These are phyloP conservation scores for Elsinoe arachidis DNA, from an alignment of 2,329 filamentous ascomycete genomes.

Conservation along the genomic window DNA sequence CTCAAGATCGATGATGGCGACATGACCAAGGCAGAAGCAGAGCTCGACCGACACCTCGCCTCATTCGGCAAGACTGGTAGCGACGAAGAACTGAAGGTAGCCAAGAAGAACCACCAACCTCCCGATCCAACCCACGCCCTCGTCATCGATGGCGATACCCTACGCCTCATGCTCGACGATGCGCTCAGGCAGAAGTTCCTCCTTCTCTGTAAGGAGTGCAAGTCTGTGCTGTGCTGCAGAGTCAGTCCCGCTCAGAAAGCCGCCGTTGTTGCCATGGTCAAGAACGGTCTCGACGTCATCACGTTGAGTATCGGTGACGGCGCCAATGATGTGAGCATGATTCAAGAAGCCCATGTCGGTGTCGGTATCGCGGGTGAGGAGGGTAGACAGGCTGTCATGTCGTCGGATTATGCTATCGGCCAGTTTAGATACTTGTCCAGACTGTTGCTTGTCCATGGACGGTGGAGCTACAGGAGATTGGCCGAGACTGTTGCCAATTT, in stretches of 20 bases:
- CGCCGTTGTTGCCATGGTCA: conserved; percentile 92
- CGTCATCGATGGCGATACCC: conserved; percentile 87
- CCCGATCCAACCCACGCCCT: conserved; percentile 83
- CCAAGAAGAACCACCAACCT: conserved; percentile 74
- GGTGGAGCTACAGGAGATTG: conserved; percentile 92
- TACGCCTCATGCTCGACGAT: conserved; percentile 79
- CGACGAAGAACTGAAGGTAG: conserved; percentile 72
- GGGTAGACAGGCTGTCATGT: conserved; percentile 89
- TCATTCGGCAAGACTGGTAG: conserved; percentile 73
- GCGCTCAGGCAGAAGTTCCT: conserved; percentile 83
- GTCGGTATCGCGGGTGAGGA: conserved; percentile 92
- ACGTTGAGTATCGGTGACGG: conserved; percentile 89
- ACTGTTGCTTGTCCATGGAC: conserved; percentile 78
- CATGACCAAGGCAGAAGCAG: conserved; percentile 53
- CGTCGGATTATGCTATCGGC: conserved; percentile 88
- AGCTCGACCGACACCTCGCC: conserved; percentile 65
- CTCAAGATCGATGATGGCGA: conserved; percentile 75
- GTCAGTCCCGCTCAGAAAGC: conserved; percentile 96
- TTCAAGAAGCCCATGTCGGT: conserved; percentile 93
- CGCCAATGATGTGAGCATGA: conserved; percentile 96
- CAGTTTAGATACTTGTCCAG: conserved; percentile 85
- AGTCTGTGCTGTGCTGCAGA: conserved; percentile 91
- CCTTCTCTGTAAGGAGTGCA: conserved; percentile 92
- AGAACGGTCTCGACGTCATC: conserved; percentile 90
- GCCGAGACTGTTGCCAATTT: conserved; percentile 95